These are phyloP conservation scores for Mayamaea pseudoterrestris DNA, from an alignment of 108 stramenopile genomes.

Conservation along the genomic window DNA sequence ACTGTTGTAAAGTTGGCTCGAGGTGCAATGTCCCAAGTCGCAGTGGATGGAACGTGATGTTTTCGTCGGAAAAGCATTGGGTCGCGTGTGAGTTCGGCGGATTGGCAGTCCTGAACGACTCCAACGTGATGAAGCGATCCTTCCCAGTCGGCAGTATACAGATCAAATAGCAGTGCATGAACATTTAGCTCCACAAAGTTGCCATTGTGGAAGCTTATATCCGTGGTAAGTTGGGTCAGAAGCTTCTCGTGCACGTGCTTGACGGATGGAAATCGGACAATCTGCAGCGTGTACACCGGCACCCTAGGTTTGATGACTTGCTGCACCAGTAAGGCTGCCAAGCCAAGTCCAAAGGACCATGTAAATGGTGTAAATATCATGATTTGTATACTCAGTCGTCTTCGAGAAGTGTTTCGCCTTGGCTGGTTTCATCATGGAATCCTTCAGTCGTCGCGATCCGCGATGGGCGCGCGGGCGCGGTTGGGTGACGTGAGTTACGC, in stretches of 20 bases:
- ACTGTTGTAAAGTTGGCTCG: conserved; percentile 17
- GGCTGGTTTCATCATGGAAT: neutral
- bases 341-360: too few species aligned
- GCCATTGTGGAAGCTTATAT: conserved; percentile 18
- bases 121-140: conserved; percentile 5
- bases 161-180: conserved; percentile 22
- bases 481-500: neutral
- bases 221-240: neutral
- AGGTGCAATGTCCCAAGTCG: conserved; percentile 16
- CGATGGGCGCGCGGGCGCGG: neutral
- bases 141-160: conserved; percentile 21
- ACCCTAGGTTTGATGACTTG: conserved; percentile 8
- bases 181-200: conserved; percentile 25
- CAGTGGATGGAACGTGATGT: neutral
- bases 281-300: conserved; percentile 5
- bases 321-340: neutral
- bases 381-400: neutral
- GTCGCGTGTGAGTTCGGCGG: neutral
- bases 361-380: neutral
- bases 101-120: conserved; percentile 2
- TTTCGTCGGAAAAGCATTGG: neutral
- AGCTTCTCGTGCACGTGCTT: neutral
- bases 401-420: neutral
- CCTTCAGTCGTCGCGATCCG: neutral
- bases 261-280: neutral